A percentile compares a stretch with the other conserved stretches of the same genome.
Conservation (phyloP, 768 basidiomycete genomes). For the Lentinula lateritia region DNA sequence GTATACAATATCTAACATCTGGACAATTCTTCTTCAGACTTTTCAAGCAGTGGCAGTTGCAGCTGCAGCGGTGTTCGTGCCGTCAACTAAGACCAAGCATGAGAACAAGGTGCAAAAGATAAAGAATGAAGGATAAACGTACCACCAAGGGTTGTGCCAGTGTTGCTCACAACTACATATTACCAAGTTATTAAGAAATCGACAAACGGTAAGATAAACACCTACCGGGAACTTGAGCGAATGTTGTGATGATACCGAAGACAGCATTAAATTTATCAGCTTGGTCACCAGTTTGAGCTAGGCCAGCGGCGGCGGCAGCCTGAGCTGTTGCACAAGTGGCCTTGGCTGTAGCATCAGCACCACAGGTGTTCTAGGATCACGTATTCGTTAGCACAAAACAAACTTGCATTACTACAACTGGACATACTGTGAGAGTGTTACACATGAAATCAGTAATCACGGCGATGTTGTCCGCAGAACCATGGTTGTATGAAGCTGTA, state of each 20-base stretch:
- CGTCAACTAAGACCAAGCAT: constrained; percentile 15
- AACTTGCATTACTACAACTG: too few species aligned
- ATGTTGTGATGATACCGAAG: constrained; percentile 33
- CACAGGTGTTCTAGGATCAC: constrained; percentile 40
- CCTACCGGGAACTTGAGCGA: constrained; percentile 5
- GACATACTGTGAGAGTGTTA: constrained; percentile 32
- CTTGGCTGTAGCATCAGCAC: constrained; percentile 49
- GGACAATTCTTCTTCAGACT: not conserved
- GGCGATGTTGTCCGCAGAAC: constrained; percentile 49
- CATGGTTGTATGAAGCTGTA: constrained; percentile 43
- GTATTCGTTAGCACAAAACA: too few species aligned
- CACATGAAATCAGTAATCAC: constrained; percentile 56
- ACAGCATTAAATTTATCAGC: constrained; percentile 48
- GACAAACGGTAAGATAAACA: constrained; percentile 10
- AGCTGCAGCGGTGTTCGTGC: constrained; percentile 16
- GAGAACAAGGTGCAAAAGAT: constrained; percentile 34
- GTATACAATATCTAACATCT: not conserved
- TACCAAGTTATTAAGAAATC: constrained; percentile 25
- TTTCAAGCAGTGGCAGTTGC: constrained; percentile 10
- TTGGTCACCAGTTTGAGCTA: constrained; percentile 41
- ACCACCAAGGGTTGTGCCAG: not conserved
- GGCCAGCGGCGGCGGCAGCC: constrained; percentile 24
- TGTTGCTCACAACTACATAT: constrained; percentile 15
- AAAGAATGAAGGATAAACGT: not conserved
- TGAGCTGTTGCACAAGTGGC: constrained; percentile 38